These are phyloP conservation scores for Camellia granthamiana DNA, from an alignment of 148 eudicot genomes.

Conservation along the genomic window DNA sequence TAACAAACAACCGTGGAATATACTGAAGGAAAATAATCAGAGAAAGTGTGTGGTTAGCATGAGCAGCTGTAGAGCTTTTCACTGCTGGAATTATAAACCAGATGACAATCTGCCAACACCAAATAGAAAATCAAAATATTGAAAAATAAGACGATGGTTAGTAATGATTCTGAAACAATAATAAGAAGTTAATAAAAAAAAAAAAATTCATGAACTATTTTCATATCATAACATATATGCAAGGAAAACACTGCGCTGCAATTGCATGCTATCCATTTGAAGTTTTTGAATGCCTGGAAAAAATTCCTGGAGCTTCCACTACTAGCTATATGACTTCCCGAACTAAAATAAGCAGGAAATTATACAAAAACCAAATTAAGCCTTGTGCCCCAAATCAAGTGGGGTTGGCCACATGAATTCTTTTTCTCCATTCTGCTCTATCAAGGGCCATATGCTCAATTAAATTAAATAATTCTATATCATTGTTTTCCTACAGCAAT, in stretches of 20 bases:
- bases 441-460: no score
- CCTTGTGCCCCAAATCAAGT: no score
- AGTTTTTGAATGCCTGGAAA: no score
- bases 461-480: no score
- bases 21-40: conserved; percentile 69
- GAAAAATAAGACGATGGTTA: neutral
- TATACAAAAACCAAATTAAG: neutral
- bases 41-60: conserved; percentile 57
- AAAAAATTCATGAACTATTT: neutral
- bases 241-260: neutral
- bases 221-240: neutral
- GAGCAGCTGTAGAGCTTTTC: conserved; percentile 31
- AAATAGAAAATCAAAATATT: neutral
- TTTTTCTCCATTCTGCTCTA: no score
- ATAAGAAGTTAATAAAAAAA: neutral
- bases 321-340: neutral
- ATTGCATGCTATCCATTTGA: no score
- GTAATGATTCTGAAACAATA: neutral
- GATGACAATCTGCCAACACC: conserved; percentile 52
- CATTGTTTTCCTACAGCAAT: no score
- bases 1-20: conserved; percentile 67
- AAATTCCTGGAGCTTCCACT: no score
- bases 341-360: neutral
- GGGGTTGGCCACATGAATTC: no score
- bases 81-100: conserved; percentile 59